A percentile compares a stretch with the other conserved stretches of the same genome.
Conservation (phyloP, 1,284 basidiomycete genomes). For the Rhizoctonia solani region DNA sequence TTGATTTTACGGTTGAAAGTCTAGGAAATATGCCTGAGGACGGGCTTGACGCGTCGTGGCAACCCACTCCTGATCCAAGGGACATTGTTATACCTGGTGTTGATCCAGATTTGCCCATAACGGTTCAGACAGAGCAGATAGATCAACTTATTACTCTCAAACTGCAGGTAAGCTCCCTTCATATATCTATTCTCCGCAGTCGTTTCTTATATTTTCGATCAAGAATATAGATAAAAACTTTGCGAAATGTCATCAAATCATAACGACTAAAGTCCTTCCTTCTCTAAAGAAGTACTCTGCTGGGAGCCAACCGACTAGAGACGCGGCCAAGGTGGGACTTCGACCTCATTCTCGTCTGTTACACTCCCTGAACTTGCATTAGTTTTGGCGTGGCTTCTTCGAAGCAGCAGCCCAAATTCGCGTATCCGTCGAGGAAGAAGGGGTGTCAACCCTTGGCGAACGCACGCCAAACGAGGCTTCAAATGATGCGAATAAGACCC, state of each 20-base stretch:
- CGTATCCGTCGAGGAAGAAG: conserved; percentile 71
- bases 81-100: conserved; percentile 74
- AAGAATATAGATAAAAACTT: conserved; percentile 95
- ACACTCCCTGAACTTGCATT: neutral
- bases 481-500: conserved; percentile 49
- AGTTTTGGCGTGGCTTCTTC: conserved; percentile 98
- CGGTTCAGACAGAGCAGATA: conserved; percentile 90
- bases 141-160: conserved; percentile 93
- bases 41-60: conserved; percentile 50
- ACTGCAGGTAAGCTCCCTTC: conserved; percentile 61
- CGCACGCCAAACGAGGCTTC: conserved; percentile 37
- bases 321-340: conserved; percentile 83
- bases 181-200: neutral
- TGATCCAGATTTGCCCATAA: conserved; percentile 70
- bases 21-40: conserved; percentile 13
- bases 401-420: conserved; percentile 87
- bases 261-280: conserved; percentile 80
- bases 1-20: neutral
- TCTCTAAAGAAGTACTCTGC: conserved; percentile 87
- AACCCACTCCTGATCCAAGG: conserved; percentile 62
- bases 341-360: conserved; percentile 32
- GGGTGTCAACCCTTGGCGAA: conserved; percentile 48
- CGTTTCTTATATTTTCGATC: conserved; percentile 41
- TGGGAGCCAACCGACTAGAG: conserved; percentile 82
- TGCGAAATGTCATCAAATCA: conserved; percentile 84